phyloP scores from a whole-genome alignment of 352 stramenopile genomes.

The Globisporangium spinosum region DNA sequence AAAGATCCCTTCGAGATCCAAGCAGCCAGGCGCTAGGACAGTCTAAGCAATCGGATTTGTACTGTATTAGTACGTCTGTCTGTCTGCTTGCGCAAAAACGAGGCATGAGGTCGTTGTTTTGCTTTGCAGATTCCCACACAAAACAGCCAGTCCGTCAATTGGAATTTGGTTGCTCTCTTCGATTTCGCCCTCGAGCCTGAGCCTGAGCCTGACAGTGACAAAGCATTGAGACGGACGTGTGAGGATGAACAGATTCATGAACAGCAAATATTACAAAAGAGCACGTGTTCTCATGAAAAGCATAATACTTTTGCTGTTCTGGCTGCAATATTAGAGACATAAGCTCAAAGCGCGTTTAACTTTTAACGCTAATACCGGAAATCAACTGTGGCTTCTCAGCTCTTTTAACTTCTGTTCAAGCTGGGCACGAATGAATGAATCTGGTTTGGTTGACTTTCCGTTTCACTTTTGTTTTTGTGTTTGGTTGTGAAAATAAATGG shows the following conservation, averaged over 20 bases:
- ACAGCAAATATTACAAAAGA: too few relatives aligned
- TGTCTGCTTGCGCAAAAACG: neutral
- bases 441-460: neutral
- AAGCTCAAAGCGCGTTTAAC: too few relatives aligned
- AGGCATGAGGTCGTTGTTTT: neutral
- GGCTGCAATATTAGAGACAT: too few relatives aligned
- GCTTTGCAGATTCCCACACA: neutral
- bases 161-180: neutral
- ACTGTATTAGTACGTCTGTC: too few relatives aligned
- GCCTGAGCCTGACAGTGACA: neutral
- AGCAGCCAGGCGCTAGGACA: neutral
- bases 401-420: neutral
- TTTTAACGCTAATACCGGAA: too few relatives aligned
- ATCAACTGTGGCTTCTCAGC: neutral
- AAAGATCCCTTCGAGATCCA: neutral
- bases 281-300: too few relatives aligned
- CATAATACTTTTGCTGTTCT: too few relatives aligned
- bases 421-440: neutral
- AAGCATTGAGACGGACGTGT: neutral
- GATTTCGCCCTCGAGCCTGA: too few relatives aligned
- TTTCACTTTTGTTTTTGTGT: neutral
- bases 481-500: neutral
- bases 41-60: neutral
- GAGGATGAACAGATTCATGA: too few relatives aligned
- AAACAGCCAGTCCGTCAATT: neutral